Conservation (phyloP, 2,329 filamentous ascomycete genomes). For the Rhynchosporium secalis region DNA sequence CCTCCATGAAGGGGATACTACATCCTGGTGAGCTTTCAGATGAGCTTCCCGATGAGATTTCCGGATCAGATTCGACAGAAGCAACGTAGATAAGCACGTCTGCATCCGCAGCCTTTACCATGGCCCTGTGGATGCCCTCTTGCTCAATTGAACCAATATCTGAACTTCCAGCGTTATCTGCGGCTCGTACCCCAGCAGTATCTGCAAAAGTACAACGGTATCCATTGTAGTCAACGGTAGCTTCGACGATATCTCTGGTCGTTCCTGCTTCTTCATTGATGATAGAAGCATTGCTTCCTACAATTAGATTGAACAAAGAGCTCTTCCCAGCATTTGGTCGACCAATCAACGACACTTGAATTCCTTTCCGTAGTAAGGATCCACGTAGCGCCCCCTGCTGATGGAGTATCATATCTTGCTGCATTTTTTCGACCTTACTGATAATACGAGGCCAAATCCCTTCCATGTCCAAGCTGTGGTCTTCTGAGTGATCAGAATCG, state of each 20-base stretch:
- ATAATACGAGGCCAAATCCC: slow-evolving; percentile 72
- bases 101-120: slow-evolving; percentile 75
- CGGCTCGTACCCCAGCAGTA: slow-evolving; percentile 76
- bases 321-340: slow-evolving; percentile 96
- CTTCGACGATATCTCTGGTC: slow-evolving; percentile 90
- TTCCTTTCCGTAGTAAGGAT: slow-evolving; percentile 81
- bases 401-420: slow-evolving; percentile 65
- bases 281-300: slow-evolving; percentile 91
- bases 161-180: slow-evolving; percentile 20
- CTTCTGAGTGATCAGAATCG: slow-evolving; percentile 94
- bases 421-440: slow-evolving; percentile 60
- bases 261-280: slow-evolving; percentile 92
- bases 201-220: slow-evolving; percentile 94
- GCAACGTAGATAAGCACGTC: slow-evolving; percentile 83
- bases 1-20: neutral
- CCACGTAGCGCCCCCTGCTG: slow-evolving; percentile 76
- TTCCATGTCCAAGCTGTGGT: slow-evolving; percentile 88
- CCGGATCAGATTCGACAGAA: slow-evolving; percentile 60
- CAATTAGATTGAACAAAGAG: slow-evolving; percentile 84
- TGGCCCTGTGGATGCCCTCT: slow-evolving; percentile 88
- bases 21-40: neutral
- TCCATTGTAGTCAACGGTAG: slow-evolving; percentile 82
- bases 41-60: neutral
- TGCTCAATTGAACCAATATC: slow-evolving; percentile 73
- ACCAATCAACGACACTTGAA: slow-evolving; percentile 81